Percentiles rank a stretch among this genome's conserved stretches.
Evolutionary conservation across 106 monocot genomes (phyloP).

Genomic region (Dendrobium chrysotoxum): DNA sequence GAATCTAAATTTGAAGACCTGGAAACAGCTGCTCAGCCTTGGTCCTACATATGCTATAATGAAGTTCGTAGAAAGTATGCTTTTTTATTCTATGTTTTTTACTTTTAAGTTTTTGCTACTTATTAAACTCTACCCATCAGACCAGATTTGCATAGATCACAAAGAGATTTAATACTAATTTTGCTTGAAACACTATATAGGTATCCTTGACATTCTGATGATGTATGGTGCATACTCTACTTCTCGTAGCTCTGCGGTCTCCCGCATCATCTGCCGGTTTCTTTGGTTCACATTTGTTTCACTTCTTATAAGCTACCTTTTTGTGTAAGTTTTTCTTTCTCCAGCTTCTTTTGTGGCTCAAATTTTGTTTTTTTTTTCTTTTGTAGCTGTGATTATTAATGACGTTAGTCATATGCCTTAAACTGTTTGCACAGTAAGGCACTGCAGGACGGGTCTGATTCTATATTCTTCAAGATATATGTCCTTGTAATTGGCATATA

Average conservation of each 20-base stretch:
- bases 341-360: neutral
- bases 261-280: conserved; percentile 68
- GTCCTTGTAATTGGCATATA: conserved; percentile 68
- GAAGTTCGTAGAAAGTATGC: conserved; percentile 82
- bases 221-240: conserved; percentile 98
- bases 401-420: neutral
- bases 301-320: conserved; percentile 63
- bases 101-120: neutral
- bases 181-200: conserved; percentile 21
- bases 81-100: neutral
- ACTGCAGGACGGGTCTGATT: conserved; percentile 52
- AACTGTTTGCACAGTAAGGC: conserved; percentile 51
- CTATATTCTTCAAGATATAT: conserved; percentile 76
- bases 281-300: conserved; percentile 70
- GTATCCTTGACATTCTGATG: conserved; percentile 82
- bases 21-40: conserved; percentile 61
- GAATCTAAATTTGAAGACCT: conserved; percentile 33
- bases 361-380: neutral
- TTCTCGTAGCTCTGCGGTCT: conserved; percentile 67
- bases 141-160: neutral
- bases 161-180: neutral
- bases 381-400: neutral
- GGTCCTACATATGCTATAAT: conserved; percentile 87
- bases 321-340: conserved; percentile 52
- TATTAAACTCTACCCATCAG: neutral